Base-by-base conservation (phyloP, 257 asterid species). In the Henckelia pumila region DNA sequence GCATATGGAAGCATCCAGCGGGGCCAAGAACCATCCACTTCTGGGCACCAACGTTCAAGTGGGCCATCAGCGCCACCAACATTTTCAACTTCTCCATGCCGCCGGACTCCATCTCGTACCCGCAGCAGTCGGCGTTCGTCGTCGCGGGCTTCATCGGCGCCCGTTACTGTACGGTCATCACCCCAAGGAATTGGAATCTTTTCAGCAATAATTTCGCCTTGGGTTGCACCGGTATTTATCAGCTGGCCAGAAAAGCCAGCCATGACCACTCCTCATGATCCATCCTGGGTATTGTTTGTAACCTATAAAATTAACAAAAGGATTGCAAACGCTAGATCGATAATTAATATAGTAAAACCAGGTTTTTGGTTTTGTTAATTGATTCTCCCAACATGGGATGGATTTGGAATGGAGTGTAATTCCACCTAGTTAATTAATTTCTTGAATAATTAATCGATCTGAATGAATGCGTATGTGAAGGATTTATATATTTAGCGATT, bases 91-190 rank as follows among this genome's bases (percentile, higher is more conserved):
- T 56, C 29, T 56, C 61, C 16, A 21, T 4, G 6, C 61, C 61
- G 17, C 61, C 25, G 29, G 61, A 56, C 29, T 56, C 26, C 7
- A 5, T 56, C 29, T 56, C 61, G 29, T 56, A 56, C 9, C 61
- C 61, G 6, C 61, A 56, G 29, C 61, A 56, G 29, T 0, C 61
- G 8, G 55, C 55, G 17, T 47, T 47, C 55, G 55, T 47, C 21
- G 21, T 47, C 20, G 55, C 80, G 2, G 83, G 80, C 2, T 64
- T 75, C 66, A 73, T 79, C 29, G 77, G 83, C 16, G 72, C 78
- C 1, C 80, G 80, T 8, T 78, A 78, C 65, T 75, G 83, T 76
- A 71, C 67, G n/a, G 78, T 79, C 3, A 79, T 79, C 56, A 79
- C 78, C 0, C 83, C 83, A 3, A 71, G 40, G 70, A 79, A 79